phyloP scores from a whole-genome alignment of 441 rosid genomes.

The Eruca vesicaria region DNA sequence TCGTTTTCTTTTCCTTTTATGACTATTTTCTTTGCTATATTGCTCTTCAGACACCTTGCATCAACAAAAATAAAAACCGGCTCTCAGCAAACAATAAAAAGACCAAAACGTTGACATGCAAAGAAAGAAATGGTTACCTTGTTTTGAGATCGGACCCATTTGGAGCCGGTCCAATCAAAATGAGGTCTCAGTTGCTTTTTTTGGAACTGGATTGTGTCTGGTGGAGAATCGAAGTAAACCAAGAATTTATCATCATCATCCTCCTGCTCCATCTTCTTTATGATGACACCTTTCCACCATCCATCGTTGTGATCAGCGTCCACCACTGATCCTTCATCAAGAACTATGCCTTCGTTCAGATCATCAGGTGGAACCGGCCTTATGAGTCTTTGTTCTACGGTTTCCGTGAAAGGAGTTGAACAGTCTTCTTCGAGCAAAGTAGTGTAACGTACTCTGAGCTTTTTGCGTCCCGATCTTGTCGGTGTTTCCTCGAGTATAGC shows the following conservation, averaged over 20 bases:
- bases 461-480: slow-evolving; percentile 32
- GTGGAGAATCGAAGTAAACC: slow-evolving; percentile 34
- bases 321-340: neutral
- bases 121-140: neutral
- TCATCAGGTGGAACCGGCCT: neutral
- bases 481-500: slow-evolving; percentile 36
- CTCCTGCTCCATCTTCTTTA: slow-evolving; percentile 28
- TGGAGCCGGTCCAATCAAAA: slow-evolving; percentile 1
- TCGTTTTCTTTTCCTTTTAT: slow-evolving; percentile 35
- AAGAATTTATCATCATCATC: slow-evolving; percentile 13
- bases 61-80: slow-evolving; percentile 9
- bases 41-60: slow-evolving; percentile 36
- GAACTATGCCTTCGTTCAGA: neutral
- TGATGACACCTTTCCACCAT: slow-evolving; percentile 52
- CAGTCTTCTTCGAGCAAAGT: slow-evolving; percentile 21
- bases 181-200: slow-evolving; percentile 24
- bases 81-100: neutral
- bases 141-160: slow-evolving; percentile 30
- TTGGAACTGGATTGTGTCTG: slow-evolving; percentile 33
- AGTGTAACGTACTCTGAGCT: neutral
- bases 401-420: neutral
- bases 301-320: slow-evolving; percentile 30
- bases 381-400: neutral
- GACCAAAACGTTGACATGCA: slow-evolving; percentile 10
- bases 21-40: slow-evolving; percentile 38